Conservation (phyloP, 768 basidiomycete genomes). For the Paxillus ammoniavirescens region DNA sequence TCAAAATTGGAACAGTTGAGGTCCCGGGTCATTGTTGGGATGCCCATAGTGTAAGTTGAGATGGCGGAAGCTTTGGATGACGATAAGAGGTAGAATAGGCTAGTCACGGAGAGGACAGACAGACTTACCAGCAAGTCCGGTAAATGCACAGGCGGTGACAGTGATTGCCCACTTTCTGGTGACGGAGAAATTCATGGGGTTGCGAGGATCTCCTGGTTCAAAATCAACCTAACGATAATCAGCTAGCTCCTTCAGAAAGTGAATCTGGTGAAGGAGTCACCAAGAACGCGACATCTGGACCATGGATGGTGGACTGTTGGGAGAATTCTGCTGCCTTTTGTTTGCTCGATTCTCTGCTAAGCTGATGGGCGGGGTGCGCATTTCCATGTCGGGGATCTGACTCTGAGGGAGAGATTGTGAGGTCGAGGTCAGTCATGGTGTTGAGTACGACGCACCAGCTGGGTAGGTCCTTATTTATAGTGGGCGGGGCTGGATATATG, state of each 20-base stretch:
- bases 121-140: conserved; percentile 30
- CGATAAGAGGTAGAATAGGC: neutral
- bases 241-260: conserved; percentile 1
- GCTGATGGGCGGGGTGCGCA: neutral
- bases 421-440: neutral
- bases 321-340: neutral
- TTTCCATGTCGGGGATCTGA: too few species aligned
- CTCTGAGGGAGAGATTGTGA: too few species aligned
- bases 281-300: conserved; percentile 9
- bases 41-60: conserved; percentile 55
- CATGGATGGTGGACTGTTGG: conserved; percentile 2
- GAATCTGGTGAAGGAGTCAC: conserved; percentile 4
- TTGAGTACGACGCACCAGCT: too few species aligned
- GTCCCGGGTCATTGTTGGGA: conserved; percentile 51
- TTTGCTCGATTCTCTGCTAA: neutral
- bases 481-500: neutral
- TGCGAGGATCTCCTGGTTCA: conserved; percentile 34
- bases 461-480: neutral
- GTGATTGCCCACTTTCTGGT: conserved; percentile 44
- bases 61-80: conserved; percentile 43
- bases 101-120: neutral
- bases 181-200: conserved; percentile 39
- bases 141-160: conserved; percentile 32
- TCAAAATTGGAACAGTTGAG: conserved; percentile 44
- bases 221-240: conserved; percentile 38